Evolutionary conservation across 345 rosid genomes (phyloP).

Genomic region (Rhizophora mangle): DNA sequence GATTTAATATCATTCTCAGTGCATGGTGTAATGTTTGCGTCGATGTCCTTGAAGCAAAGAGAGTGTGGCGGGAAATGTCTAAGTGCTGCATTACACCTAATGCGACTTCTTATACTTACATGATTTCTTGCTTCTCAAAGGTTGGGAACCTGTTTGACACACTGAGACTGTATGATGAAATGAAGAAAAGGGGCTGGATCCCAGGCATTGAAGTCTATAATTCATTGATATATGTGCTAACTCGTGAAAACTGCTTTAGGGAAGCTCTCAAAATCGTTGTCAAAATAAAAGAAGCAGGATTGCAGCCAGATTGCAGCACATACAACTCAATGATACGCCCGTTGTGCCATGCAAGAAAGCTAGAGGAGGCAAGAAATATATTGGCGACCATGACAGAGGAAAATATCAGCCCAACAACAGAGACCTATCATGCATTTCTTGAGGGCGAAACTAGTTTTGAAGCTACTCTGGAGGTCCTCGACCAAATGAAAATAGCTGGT

Average conservation of each 20-base stretch:
- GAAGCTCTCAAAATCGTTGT: constrained; percentile 64
- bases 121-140: constrained; percentile 87
- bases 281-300: constrained; percentile 53
- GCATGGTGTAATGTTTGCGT: constrained; percentile 74
- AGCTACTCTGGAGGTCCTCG: constrained; percentile 49
- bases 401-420: constrained; percentile 49
- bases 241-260: constrained; percentile 58
- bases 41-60: constrained; percentile 76
- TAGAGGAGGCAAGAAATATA: constrained; percentile 57
- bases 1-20: constrained; percentile 69
- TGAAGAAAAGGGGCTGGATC: constrained; percentile 73
- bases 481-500: constrained; percentile 52
- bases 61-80: constrained; percentile 87
- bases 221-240: constrained; percentile 67
- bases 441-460: constrained; percentile 40
- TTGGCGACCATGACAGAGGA: constrained; percentile 56
- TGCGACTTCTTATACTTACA: constrained; percentile 54
- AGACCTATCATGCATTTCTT: constrained; percentile 77
- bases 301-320: constrained; percentile 61
- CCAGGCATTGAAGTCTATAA: constrained; percentile 66
- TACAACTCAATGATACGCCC: constrained; percentile 73
- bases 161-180: constrained; percentile 72
- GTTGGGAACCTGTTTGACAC: constrained; percentile 81
- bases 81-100: constrained; percentile 59
- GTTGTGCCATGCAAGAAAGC: constrained; percentile 51